Percentiles rank a stretch among this genome's conserved stretches.
Evolutionary conservation across 805 yeast species (phyloP).

Genomic region (Metschnikowia picachoensis): DNA sequence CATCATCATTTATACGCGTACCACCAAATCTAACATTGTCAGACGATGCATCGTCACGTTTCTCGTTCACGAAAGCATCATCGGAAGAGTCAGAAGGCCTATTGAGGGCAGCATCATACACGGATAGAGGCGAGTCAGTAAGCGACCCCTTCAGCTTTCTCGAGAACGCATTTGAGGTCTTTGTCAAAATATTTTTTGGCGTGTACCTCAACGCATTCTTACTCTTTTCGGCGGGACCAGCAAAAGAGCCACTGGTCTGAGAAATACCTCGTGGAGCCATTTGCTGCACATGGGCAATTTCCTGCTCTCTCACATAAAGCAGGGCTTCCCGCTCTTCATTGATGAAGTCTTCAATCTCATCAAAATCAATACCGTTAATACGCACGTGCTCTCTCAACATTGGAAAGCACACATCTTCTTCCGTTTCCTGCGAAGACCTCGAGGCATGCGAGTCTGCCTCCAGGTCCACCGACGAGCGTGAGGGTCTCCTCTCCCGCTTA

Average conservation of each 20-base stretch:
- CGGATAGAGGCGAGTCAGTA: neutral
- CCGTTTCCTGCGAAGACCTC: constrained; percentile 82
- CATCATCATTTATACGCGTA: constrained; percentile 30
- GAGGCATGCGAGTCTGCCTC: constrained; percentile 73
- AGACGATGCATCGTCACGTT: constrained; percentile 20
- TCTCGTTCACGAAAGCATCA: constrained; percentile 21
- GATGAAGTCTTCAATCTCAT: constrained; percentile 81
- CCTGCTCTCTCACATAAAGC: constrained; percentile 1
- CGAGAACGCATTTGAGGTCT: constrained; percentile 4
- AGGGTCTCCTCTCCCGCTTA: constrained; percentile 31
- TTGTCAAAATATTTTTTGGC: constrained; percentile 40
- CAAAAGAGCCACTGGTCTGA: neutral
- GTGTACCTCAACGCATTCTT: constrained; percentile 61
- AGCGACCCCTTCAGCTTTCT: neutral
- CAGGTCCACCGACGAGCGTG: constrained; percentile 46
- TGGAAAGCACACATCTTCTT: constrained; percentile 97
- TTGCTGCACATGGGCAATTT: constrained; percentile 19
- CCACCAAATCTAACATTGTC: constrained; percentile 42
- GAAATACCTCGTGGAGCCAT: neutral
- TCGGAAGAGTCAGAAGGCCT: constrained; percentile 22
- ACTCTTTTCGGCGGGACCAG: constrained; percentile 14
- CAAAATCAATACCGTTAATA: constrained; percentile 82
- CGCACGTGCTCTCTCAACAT: constrained; percentile 62
- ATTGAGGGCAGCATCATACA: neutral
- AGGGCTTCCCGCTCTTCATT: constrained; percentile 54